Evolutionary conservation across 1,284 basidiomycete genomes (phyloP), one percentile per base, ranked within the genome.

Genomic region (Ganoderma multipileum): DNA sequence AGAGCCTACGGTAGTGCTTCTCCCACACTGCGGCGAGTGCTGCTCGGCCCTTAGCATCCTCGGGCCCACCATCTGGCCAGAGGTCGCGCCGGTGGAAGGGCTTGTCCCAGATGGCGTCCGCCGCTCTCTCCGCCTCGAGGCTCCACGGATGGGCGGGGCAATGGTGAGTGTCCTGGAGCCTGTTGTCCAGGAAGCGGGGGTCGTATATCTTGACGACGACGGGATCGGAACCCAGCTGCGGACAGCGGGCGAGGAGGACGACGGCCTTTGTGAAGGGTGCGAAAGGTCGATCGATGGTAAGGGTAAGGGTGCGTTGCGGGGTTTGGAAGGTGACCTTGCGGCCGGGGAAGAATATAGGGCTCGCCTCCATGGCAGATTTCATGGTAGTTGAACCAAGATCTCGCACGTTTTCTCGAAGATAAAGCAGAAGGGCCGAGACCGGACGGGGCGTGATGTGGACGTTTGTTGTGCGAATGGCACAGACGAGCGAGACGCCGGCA

Each of bases 151-250:
- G 23, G 47, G n/a, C 47, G n/a, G 47, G 23, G 47, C 11, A 12
- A 23, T 1, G 0, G 47, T 8, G 47, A 12, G 9, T 20, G 28
- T 28, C 28, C 14, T 8, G 2, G 28, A 54, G 28, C 18, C 65
- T 42, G 6, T 64, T 59, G 39, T 65, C 61, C 2, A 63, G 36
- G 39, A 66, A 71, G 8, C 69, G 69, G 6, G 66, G 64, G 55
- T 71, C 69, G 41, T 39, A 71, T n/a, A 71, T 65, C 47, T 71
- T 71, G 41, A 70, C 12, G 39, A 71, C 61, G 38, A 65, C 63
- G 9, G 44, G 50, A 12, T 70, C 26, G 23, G 64, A 60, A 9
- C 47, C 41, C 8, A 66, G 36, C 20, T 62, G 39, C 18, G 30
- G 28, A 36, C 8, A 66, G 28, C 18, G 28, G 12, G 39, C 65